These are phyloP conservation scores for Heterobasidion annosum DNA, from an alignment of 1,284 basidiomycete genomes.

Conservation along the genomic window DNA sequence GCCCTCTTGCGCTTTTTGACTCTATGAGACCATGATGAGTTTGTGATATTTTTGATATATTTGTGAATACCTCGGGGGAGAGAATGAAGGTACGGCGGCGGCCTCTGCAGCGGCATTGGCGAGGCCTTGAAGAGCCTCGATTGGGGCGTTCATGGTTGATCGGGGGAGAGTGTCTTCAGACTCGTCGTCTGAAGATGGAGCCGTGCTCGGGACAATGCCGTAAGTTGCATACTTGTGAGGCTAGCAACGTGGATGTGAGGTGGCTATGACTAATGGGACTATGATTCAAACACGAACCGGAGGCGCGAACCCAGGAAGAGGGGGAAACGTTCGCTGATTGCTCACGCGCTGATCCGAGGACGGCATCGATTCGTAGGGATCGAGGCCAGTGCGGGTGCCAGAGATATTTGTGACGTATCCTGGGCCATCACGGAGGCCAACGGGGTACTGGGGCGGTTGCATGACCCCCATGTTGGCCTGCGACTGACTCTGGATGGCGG, in stretches of 20 bases:
- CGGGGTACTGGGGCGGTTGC: conserved; percentile 19
- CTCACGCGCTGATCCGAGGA: conserved; percentile 11
- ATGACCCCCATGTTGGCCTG: conserved; percentile 20
- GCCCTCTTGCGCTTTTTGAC: conserved; percentile 83
- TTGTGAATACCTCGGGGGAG: conserved; percentile 34
- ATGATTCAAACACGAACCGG: conserved; percentile 43
- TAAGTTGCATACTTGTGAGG: conserved; percentile 87
- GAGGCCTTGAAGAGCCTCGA: conserved; percentile 85
- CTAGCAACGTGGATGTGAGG: conserved; percentile 25
- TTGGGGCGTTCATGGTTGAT: conserved; percentile 79
- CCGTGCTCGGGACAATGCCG: conserved; percentile 75
- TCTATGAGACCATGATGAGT: conserved; percentile 24
- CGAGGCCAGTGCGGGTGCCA: conserved; percentile 15
- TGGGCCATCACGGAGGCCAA: conserved; percentile 13
- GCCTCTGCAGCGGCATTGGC: conserved; percentile 92
- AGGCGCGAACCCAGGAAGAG: conserved; percentile 83
- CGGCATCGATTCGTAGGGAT: conserved; percentile 19
- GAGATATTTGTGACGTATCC: conserved; percentile 12
- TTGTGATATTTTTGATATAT: not conserved
- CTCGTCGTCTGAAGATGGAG: conserved; percentile 78
- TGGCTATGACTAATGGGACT: not conserved
- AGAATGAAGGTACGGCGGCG: conserved; percentile 57
- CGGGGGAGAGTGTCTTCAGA: conserved; percentile 80
- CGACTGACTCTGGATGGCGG: conserved; percentile 50
- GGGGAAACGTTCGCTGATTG: conserved; percentile 45